phyloP scores from a whole-genome alignment of 176 grass and related monocot species.

The Carex kokanica region DNA sequence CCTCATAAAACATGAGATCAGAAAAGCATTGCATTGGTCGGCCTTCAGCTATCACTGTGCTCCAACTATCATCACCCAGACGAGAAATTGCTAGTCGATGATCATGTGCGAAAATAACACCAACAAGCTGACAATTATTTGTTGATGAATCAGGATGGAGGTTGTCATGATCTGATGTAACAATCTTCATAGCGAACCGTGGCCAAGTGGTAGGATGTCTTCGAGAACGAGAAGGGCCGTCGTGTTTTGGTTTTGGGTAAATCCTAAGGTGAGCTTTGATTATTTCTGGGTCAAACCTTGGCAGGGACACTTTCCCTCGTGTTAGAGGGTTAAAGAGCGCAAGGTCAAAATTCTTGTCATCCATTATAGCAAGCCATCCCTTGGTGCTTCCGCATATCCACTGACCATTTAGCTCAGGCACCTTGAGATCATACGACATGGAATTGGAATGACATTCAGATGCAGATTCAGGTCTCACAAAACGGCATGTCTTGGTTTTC shows the following conservation, averaged over 20 bases:
- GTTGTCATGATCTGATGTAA: background rate
- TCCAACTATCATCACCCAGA: conserved; percentile 5
- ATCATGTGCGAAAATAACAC: background rate
- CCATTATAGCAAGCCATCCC: background rate
- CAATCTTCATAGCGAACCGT: background rate
- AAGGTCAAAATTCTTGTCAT: background rate
- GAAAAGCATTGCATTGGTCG: background rate
- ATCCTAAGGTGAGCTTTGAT: background rate
- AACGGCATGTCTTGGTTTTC: background rate
- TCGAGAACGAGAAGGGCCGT: background rate
- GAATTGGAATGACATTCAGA: background rate
- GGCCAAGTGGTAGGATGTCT: background rate
- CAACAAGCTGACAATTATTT: background rate
- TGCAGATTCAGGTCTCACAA: background rate
- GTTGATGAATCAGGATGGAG: background rate
- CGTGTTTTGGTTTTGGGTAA: background rate
- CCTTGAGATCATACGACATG: background rate
- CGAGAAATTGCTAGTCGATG: background rate
- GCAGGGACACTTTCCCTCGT: background rate
- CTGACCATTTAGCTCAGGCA: background rate
- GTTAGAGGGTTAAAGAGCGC: background rate
- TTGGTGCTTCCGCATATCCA: conserved; percentile 10
- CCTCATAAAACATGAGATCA: conserved; percentile 4
- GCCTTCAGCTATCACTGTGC: background rate
- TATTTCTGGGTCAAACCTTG: background rate